phyloP scores from a whole-genome alignment of 2,329 filamentous ascomycete species.

The Neurospora sp. region DNA sequence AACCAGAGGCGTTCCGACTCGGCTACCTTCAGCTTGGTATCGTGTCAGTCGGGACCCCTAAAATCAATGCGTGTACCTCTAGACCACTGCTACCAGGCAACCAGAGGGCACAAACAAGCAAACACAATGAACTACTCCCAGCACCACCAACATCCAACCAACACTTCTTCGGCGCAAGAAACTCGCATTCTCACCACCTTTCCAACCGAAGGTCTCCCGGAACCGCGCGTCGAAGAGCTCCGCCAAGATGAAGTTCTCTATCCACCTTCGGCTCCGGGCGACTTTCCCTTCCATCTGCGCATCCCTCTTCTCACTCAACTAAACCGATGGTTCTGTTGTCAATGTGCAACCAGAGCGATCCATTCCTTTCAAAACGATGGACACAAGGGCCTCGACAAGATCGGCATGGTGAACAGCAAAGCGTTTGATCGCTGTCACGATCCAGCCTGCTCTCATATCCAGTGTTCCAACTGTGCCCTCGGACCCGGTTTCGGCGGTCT shows the following conservation, averaged over 20 bases:
- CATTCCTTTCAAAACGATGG: neutral
- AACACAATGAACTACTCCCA: neutral
- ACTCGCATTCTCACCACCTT: constrained; percentile 13
- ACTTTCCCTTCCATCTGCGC: neutral
- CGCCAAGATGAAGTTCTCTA: constrained; percentile 4
- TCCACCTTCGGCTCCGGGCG: neutral
- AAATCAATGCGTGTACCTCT: neutral
- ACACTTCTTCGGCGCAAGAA: constrained; percentile 1
- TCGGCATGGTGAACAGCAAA: constrained; percentile 12
- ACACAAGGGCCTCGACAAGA: constrained; percentile 6
- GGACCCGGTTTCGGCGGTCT: neutral
- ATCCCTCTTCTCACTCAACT: constrained; percentile 5
- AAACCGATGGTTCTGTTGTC: constrained; percentile 17
- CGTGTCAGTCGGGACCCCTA: neutral
- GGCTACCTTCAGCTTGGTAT: neutral
- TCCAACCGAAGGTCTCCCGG: constrained; percentile 13
- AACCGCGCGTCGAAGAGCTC: constrained; percentile 6
- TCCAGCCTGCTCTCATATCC: constrained; percentile 6
- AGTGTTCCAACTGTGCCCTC: constrained; percentile 13
- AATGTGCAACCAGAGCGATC: constrained; percentile 4
- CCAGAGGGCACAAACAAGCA: neutral
- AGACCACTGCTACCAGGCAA: neutral
- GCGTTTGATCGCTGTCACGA: neutral
- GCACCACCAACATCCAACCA: neutral
- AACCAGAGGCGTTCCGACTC: neutral